Percentiles rank a stretch among this genome's conserved stretches.
These are phyloP conservation scores for Clarireedia monteithiana DNA, from an alignment of 2,329 filamentous ascomycete genomes.

Conservation along the genomic window DNA sequence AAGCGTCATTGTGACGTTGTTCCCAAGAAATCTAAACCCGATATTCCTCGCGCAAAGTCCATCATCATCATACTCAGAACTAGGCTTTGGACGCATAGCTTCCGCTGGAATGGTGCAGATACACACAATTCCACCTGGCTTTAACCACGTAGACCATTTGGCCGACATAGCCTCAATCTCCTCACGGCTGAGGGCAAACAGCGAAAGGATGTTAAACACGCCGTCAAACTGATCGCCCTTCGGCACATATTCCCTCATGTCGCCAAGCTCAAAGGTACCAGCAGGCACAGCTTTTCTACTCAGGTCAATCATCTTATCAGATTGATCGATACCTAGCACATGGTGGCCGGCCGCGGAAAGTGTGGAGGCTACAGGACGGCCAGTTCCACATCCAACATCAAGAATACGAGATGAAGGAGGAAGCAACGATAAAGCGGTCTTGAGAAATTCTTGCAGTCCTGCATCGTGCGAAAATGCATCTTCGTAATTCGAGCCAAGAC, in stretches of 20 bases:
- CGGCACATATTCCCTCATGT: slow-evolving; percentile 13
- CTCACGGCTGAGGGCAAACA: slow-evolving; percentile 11
- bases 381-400: slow-evolving; percentile 30
- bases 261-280: slow-evolving; percentile 9
- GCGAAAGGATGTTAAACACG: slow-evolving; percentile 11
- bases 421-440: background rate
- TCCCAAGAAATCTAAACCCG: slow-evolving; percentile 14
- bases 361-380: slow-evolving; percentile 24
- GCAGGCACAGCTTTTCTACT: slow-evolving; percentile 9
- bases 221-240: slow-evolving; percentile 5
- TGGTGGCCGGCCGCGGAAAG: slow-evolving; percentile 18
- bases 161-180: slow-evolving; percentile 9
- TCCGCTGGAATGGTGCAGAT: slow-evolving; percentile 11
- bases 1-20: background rate
- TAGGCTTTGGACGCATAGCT: background rate
- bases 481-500: background rate
- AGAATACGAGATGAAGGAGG: slow-evolving; percentile 10
- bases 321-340: slow-evolving; percentile 23
- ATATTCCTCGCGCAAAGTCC: slow-evolving; percentile 8
- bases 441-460: background rate
- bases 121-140: slow-evolving; percentile 10
- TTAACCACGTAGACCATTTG: slow-evolving; percentile 12
- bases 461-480: background rate
- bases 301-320: slow-evolving; percentile 24
- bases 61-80: slow-evolving; percentile 10